Conservation (phyloP, 176 grass and related monocot species). For the Rhipidocladum racemiflorum region DNA sequence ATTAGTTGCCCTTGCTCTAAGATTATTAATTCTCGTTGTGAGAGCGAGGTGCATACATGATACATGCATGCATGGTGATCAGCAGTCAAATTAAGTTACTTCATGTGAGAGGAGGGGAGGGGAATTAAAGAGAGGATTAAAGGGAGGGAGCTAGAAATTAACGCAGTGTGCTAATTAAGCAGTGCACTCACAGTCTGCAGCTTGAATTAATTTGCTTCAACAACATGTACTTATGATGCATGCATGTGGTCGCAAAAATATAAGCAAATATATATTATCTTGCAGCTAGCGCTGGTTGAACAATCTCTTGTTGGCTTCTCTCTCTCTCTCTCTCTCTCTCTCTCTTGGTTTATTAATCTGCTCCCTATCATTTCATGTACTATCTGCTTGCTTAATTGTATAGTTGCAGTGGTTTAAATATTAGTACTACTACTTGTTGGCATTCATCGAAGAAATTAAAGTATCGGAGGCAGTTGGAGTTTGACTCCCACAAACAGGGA, state of each 20-base stretch:
- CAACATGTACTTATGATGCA: not conserved
- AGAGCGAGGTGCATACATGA: not conserved
- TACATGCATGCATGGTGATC: not conserved
- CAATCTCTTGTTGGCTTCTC: not conserved
- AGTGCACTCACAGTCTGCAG: not conserved
- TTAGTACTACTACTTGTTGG: not conserved
- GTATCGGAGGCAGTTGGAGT: constrained; percentile 11
- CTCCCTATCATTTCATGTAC: not conserved
- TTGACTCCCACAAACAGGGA: constrained; percentile 29
- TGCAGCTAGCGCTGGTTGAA: not conserved
- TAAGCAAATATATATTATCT: not conserved
- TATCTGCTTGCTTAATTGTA: no score
- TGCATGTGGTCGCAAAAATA: constrained; percentile 1
- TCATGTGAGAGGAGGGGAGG: not conserved
- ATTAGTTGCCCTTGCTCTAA: not conserved
- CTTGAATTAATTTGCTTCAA: not conserved
- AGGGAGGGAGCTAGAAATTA: not conserved
- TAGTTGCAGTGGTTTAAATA: not conserved
- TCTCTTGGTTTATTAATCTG: not conserved
- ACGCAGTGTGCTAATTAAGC: constrained; percentile 18
- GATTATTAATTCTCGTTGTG: not conserved
- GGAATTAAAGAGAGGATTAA: no score
- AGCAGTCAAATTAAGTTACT: not conserved
- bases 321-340: not conserved
- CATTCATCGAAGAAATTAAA: not conserved